A percentile compares a stretch with the other conserved stretches of the same genome.
Evolutionary conservation across 495 filamentous ascomycete genomes (phyloP).

Genomic region (Xeromyces bisporus): DNA sequence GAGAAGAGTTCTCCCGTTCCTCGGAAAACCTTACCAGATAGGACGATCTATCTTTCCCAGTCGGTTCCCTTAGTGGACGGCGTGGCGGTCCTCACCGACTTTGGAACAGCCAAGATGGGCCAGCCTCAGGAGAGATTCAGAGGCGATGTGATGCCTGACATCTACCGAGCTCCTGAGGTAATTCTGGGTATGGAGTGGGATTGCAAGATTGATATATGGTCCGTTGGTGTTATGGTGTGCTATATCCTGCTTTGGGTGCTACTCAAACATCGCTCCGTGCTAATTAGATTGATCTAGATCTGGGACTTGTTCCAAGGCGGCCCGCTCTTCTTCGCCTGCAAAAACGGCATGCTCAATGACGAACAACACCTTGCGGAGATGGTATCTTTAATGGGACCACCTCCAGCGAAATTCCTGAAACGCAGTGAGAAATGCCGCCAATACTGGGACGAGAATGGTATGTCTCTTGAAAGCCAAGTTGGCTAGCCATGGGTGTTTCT

Average conservation of each 20-base stretch:
- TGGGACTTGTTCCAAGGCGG: constrained; percentile 7
- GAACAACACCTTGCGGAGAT: constrained; percentile 22
- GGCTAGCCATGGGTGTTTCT: too few relatives aligned
- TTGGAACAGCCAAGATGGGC: constrained; percentile 14
- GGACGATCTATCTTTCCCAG: constrained; percentile 10
- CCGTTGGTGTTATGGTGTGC: constrained; percentile 20
- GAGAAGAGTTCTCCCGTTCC: constrained; percentile 9
- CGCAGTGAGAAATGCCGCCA: constrained; percentile 11
- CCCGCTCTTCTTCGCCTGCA: constrained; percentile 8
- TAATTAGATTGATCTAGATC: constrained; percentile 2
- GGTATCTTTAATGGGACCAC: constrained; percentile 16
- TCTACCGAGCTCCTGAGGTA: background rate
- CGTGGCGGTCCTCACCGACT: constrained; percentile 10
- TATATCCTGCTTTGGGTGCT: constrained; percentile 1
- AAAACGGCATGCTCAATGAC: constrained; percentile 7
- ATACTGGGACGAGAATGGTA: constrained; percentile 15
- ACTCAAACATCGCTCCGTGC: background rate
- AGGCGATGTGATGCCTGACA: background rate
- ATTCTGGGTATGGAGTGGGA: background rate
- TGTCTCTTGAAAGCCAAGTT: too few relatives aligned
- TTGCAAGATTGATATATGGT: constrained; percentile 21
- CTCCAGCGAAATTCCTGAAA: constrained; percentile 14
- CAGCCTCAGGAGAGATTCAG: constrained; percentile 2
- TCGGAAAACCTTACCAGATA: constrained; percentile 8
- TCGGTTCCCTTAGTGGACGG: constrained; percentile 8